Percentiles rank a stretch among this genome's conserved stretches.
phyloP scores from a whole-genome alignment of 148 eudicot species.

The Oxyria digyna region DNA sequence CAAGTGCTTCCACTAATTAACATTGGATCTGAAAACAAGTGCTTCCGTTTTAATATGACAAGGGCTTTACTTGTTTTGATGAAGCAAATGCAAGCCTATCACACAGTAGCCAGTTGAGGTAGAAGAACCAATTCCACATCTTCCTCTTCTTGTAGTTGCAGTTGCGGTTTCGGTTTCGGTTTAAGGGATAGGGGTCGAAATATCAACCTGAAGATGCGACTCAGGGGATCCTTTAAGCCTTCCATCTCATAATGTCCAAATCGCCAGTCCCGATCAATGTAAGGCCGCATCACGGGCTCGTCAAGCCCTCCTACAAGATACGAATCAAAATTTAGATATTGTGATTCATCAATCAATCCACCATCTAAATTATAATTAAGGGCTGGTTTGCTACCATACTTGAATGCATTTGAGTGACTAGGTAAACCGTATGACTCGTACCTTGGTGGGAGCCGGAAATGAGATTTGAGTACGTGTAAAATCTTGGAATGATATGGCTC shows the following conservation, averaged over 20 bases:
- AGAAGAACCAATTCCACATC: slow-evolving; percentile 25
- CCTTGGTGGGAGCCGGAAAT: too few species aligned
- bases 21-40: too few species aligned
- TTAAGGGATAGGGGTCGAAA: slow-evolving; percentile 39
- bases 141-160: slow-evolving; percentile 25
- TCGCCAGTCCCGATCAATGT: slow-evolving; percentile 73
- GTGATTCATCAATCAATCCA: background rate
- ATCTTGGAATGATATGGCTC: too few species aligned
- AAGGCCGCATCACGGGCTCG: slow-evolving; percentile 67
- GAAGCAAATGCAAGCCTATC: background rate
- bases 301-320: slow-evolving; percentile 74
- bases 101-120: slow-evolving; percentile 6
- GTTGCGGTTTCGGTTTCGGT: slow-evolving; percentile 10
- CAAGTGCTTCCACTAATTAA: background rate
- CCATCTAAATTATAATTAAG: too few species aligned
- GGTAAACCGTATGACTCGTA: too few species aligned
- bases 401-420: too few species aligned
- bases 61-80: background rate
- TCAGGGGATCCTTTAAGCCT: slow-evolving; percentile 79
- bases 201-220: slow-evolving; percentile 50
- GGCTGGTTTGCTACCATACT: too few species aligned
- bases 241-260: slow-evolving; percentile 98
- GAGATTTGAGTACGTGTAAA: too few species aligned
- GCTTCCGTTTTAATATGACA: background rate
- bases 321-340: background rate